Evolutionary conservation across 1,139 yeast species (phyloP).

Genomic region (Saccharomyces pastorianus): DNA sequence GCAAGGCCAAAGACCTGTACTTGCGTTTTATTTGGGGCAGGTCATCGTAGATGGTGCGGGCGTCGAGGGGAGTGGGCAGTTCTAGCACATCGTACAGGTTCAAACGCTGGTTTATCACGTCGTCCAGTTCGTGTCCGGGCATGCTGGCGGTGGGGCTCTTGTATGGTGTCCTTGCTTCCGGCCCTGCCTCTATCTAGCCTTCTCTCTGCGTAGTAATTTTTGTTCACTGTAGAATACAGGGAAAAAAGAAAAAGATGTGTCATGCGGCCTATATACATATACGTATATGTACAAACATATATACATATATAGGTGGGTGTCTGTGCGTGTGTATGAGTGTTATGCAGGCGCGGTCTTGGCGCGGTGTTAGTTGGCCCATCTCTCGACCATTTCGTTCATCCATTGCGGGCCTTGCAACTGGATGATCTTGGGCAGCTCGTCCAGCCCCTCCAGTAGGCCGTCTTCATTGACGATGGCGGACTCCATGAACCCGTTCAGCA

Average conservation of each 20-base stretch:
- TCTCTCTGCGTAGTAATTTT: too few relatives aligned
- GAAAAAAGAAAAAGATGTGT: not conserved
- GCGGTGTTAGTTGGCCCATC: conserved; percentile 42
- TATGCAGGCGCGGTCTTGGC: not conserved
- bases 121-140: conserved; percentile 1
- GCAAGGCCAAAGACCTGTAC: conserved; percentile 74
- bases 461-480: conserved; percentile 26
- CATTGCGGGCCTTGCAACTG: conserved; percentile 51
- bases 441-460: conserved; percentile 32
- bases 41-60: conserved; percentile 3
- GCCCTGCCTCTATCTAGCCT: too few relatives aligned
- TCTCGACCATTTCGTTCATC: conserved; percentile 72
- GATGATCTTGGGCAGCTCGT: conserved; percentile 47
- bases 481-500: conserved; percentile 38
- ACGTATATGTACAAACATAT: too few relatives aligned
- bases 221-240: too few relatives aligned
- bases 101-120: conserved; percentile 2
- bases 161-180: too few relatives aligned
- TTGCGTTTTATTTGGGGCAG: conserved; percentile 63
- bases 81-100: conserved; percentile 21
- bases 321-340: not conserved
- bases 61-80: conserved; percentile 6
- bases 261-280: not conserved
- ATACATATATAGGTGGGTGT: not conserved
- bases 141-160: not conserved